Conservation (phyloP, 2,329 filamentous ascomycete genomes). For the Lecanicillium sp. region DNA sequence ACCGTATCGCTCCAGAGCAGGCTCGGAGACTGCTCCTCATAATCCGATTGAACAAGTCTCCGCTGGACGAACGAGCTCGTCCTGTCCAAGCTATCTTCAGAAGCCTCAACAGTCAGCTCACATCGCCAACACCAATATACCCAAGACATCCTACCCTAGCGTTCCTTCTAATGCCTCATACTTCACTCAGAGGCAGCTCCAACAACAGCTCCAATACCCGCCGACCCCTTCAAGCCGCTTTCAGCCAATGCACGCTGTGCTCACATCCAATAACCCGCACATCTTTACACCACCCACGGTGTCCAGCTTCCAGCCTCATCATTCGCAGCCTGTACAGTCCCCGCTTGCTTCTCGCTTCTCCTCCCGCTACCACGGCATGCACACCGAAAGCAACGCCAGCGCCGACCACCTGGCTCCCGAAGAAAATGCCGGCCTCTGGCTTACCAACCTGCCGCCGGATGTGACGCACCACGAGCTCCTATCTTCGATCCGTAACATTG, state of each 20-base stretch:
- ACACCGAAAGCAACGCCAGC: conserved; percentile 27
- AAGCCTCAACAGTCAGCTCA: too few relatives aligned
- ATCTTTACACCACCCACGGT: not conserved
- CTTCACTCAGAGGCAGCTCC: not conserved
- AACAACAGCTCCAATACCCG: not conserved
- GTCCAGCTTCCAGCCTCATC: not conserved
- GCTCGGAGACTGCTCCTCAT: too few relatives aligned
- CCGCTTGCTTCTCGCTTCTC: conserved; percentile 19
- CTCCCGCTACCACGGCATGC: conserved; percentile 27
- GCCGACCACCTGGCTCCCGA: conserved; percentile 20
- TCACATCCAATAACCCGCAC: not conserved
- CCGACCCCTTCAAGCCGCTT: not conserved
- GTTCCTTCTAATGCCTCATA: too few relatives aligned
- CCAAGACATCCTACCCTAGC: not conserved
- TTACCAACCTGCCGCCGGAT: conserved; percentile 40
- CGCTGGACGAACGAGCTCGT: too few relatives aligned
- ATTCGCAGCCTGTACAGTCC: too few relatives aligned
- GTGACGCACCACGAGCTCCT: conserved; percentile 37
- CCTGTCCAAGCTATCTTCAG: too few relatives aligned
- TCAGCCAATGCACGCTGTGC: conserved; percentile 9
- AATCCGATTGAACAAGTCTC: too few relatives aligned
- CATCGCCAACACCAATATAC: too few relatives aligned
- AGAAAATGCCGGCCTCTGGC: conserved; percentile 44
- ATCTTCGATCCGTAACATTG: conserved; percentile 32
- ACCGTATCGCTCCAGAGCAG: too few relatives aligned